Conservation (phyloP, 2,329 filamentous ascomycete species). For the Epichloe scottii region DNA sequence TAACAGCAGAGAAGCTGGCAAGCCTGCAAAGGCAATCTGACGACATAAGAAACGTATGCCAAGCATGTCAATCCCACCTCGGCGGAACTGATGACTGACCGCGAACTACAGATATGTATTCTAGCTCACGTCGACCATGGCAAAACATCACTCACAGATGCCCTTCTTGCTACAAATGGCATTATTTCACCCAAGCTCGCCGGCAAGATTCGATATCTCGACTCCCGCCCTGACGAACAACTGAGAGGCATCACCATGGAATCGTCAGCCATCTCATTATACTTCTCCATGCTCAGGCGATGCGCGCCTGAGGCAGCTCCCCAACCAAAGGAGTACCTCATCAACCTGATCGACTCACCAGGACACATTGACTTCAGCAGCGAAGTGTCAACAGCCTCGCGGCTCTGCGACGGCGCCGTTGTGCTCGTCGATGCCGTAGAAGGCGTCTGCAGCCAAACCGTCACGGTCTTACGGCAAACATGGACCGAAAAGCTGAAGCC, state of each 20-base stretch:
- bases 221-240: conserved; percentile 93
- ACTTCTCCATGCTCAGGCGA: conserved; percentile 81
- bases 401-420: conserved; percentile 86
- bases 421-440: conserved; percentile 95
- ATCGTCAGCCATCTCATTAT: conserved; percentile 92
- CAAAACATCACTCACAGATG: conserved; percentile 94
- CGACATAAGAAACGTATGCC: conserved; percentile 78
- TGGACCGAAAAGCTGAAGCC: conserved; percentile 96
- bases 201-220: conserved; percentile 94
- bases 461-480: conserved; percentile 86
- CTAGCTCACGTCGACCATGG: conserved; percentile 96
- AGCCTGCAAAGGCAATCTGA: conserved; percentile 77
- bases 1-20: conserved; percentile 81
- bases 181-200: conserved; percentile 97
- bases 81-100: background rate
- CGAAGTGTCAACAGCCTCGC: conserved; percentile 90
- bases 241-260: conserved; percentile 99
- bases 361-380: conserved; percentile 98
- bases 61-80: background rate
- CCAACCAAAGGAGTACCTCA: conserved; percentile 75
- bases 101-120: conserved; percentile 63
- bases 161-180: conserved; percentile 93
- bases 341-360: conserved; percentile 95
- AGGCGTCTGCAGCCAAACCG: conserved; percentile 95
- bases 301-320: conserved; percentile 54